Conservation (phyloP, 164 flowering plant genomes). For the Nelumbo lutea region DNA sequence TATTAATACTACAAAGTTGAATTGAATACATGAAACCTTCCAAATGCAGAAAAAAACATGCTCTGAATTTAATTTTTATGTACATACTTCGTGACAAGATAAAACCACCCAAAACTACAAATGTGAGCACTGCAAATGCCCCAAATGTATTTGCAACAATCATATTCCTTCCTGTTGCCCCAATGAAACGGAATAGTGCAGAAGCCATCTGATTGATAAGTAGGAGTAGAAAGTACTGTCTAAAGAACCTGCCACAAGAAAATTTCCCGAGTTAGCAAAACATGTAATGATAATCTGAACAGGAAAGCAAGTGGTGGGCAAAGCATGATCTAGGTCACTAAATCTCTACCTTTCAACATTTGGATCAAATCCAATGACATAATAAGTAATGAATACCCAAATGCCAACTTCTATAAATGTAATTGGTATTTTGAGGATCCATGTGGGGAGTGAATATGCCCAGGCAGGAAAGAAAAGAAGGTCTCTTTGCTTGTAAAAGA, state of each 20-base stretch:
- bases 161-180: slow-evolving; percentile 41
- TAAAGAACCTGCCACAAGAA: slow-evolving; percentile 39
- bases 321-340: too few relatives aligned
- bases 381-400: slow-evolving; percentile 51
- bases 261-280: not conserved
- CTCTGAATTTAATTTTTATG: too few relatives aligned
- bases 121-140: slow-evolving; percentile 29
- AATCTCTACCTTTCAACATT: slow-evolving; percentile 35
- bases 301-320: too few relatives aligned
- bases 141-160: slow-evolving; percentile 51
- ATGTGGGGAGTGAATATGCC: slow-evolving; percentile 71
- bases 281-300: too few relatives aligned
- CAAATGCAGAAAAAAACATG: too few relatives aligned
- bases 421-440: slow-evolving; percentile 60
- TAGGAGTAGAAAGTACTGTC: slow-evolving; percentile 38
- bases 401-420: slow-evolving; percentile 40
- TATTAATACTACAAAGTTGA: too few relatives aligned
- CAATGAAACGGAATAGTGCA: slow-evolving; percentile 40
- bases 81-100: slow-evolving; percentile 41
- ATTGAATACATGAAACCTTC: too few relatives aligned
- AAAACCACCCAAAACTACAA: slow-evolving; percentile 43
- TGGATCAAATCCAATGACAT: slow-evolving; percentile 53
- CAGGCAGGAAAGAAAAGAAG: slow-evolving; percentile 74
- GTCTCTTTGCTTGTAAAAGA: slow-evolving; percentile 85
- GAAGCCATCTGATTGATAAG: slow-evolving; percentile 51